These are phyloP conservation scores for Tricholoma matsutake DNA, from an alignment of 768 basidiomycete species.

Conservation along the genomic window DNA sequence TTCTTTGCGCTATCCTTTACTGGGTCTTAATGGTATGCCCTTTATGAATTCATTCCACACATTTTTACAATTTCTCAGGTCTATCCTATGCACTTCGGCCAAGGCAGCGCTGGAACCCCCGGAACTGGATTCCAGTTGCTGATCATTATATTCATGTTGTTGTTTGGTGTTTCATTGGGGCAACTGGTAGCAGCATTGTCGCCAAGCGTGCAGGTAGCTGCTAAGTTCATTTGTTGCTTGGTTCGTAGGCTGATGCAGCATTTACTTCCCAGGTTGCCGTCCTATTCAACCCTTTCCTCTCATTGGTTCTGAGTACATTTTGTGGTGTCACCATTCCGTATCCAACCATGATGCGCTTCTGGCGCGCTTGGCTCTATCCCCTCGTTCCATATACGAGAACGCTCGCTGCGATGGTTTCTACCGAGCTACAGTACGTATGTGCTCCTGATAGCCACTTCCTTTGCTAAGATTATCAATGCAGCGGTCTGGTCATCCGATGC, in stretches of 20 bases:
- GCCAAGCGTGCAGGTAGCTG: constrained; percentile 60
- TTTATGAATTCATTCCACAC: background rate
- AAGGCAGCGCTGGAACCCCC: constrained; percentile 55
- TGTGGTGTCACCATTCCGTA: constrained; percentile 80
- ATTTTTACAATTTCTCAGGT: constrained; percentile 29
- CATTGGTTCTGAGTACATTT: constrained; percentile 64
- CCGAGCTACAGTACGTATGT: constrained; percentile 61
- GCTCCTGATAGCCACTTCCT: background rate
- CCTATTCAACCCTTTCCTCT: constrained; percentile 75
- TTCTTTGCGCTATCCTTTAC: constrained; percentile 69
- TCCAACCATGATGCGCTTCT: constrained; percentile 60
- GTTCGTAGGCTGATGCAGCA: constrained; percentile 17
- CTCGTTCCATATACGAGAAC: constrained; percentile 69
- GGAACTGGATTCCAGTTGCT: constrained; percentile 74
- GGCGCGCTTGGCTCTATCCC: constrained; percentile 77
- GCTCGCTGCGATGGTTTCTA: constrained; percentile 70
- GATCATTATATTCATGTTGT: constrained; percentile 66
- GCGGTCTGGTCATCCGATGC: constrained; percentile 64
- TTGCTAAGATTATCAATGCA: constrained; percentile 22
- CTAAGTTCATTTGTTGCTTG: constrained; percentile 19
- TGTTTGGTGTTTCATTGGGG: constrained; percentile 63
- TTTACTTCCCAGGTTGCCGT: constrained; percentile 55
- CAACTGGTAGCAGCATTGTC: constrained; percentile 73
- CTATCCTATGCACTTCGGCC: constrained; percentile 65
- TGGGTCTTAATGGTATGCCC: constrained; percentile 65